phyloP scores from a whole-genome alignment of 768 basidiomycete species.

The Lactarius sanguifluus region DNA sequence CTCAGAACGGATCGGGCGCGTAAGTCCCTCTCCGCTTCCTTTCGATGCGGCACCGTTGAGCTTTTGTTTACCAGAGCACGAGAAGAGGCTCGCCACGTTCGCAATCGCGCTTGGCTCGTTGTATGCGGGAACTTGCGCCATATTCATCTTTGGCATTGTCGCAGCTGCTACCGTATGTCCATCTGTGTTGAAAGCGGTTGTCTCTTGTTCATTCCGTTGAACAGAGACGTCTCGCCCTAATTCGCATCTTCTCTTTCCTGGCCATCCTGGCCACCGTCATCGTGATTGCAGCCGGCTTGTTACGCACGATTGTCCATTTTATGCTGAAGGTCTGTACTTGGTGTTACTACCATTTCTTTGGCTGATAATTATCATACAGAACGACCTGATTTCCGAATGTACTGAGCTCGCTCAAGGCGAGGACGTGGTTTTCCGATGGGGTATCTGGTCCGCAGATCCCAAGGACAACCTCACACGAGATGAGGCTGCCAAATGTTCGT shows the following conservation, averaged over 20 bases:
- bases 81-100: constrained; percentile 49
- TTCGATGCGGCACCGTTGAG: not conserved
- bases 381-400: constrained; percentile 60
- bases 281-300: constrained; percentile 50
- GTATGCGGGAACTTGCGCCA: constrained; percentile 49
- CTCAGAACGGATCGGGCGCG: constrained; percentile 48
- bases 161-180: constrained; percentile 52
- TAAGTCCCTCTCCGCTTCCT: constrained; percentile 37
- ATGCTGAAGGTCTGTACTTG: constrained; percentile 53
- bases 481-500: constrained; percentile 51
- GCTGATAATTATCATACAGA: constrained; percentile 38
- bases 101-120: constrained; percentile 60
- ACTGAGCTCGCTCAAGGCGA: constrained; percentile 40
- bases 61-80: constrained; percentile 39
- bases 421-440: constrained; percentile 33
- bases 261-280: constrained; percentile 49
- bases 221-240: constrained; percentile 52
- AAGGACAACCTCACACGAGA: constrained; percentile 27
- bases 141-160: constrained; percentile 56
- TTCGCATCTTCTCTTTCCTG: constrained; percentile 57
- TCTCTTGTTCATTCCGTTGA: not conserved
- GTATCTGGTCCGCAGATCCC: constrained; percentile 36
- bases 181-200: not conserved
- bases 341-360: not conserved
- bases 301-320: constrained; percentile 65